Percentiles rank a stretch among this genome's conserved stretches.
Conservation (phyloP, 2,329 filamentous ascomycete genomes). For the Trichophyton benhamiae region DNA sequence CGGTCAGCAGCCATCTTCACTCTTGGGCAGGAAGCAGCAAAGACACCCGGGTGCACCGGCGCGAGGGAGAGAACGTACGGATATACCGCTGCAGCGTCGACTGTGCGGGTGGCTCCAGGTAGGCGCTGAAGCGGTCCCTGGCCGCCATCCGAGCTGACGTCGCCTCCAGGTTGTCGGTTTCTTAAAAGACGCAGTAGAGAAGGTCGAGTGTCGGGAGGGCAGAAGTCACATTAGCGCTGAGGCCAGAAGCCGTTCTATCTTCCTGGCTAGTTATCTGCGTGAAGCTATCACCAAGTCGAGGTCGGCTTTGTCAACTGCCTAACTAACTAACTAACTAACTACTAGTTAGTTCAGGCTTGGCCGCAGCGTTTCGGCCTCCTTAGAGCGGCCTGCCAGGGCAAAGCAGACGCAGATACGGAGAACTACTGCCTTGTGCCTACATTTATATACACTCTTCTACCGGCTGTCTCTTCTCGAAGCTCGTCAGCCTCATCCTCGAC, state of each 20-base stretch:
- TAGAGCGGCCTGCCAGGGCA: too few relatives aligned
- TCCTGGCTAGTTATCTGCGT: neutral
- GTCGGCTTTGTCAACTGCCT: too few relatives aligned
- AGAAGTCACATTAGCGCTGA: neutral
- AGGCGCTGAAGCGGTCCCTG: conserved; percentile 81
- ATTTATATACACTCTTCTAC: too few relatives aligned
- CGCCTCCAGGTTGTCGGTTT: conserved; percentile 61
- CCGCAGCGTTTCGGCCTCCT: too few relatives aligned
- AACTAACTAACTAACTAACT: too few relatives aligned
- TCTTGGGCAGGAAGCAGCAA: neutral
- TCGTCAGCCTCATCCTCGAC: too few relatives aligned
- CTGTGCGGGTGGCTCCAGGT: conserved; percentile 56
- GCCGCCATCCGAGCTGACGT: conserved; percentile 89
- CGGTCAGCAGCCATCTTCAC: neutral
- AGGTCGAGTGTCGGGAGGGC: neutral
- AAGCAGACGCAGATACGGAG: too few relatives aligned
- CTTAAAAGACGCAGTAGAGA: neutral
- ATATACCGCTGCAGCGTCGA: conserved; percentile 92
- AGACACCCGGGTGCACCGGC: neutral
- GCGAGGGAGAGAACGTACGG: conserved; percentile 36
- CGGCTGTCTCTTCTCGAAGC: too few relatives aligned
- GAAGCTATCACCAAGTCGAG: neutral
- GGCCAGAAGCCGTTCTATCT: neutral
- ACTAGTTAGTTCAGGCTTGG: too few relatives aligned
- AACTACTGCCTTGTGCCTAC: too few relatives aligned